Evolutionary conservation across 352 stramenopile genomes (phyloP), one percentile per base, ranked within the genome.

Genomic region (Aphanomyces astaci): DNA sequence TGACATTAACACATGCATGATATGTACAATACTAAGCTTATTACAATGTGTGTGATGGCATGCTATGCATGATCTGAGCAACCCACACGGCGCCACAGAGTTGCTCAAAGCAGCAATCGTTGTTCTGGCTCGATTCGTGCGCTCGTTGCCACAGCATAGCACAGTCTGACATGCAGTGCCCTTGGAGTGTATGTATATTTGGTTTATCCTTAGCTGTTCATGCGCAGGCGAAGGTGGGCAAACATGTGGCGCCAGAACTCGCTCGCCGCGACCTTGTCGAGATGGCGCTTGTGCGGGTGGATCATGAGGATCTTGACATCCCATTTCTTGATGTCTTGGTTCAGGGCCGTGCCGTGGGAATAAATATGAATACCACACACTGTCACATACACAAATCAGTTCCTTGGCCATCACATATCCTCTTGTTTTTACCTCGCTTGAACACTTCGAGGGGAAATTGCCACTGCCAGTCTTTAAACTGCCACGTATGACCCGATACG

Each of bases 401-500:
- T 13, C 63, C 49, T 39, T 39, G 63, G 33, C 1, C 32, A 17
- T 17, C 24, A 31, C 31, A 54, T 9, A 2, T 13, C 30, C 2
- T 3, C 30, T 27, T 68, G 46, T 27, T 49, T 56, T 7, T 48
- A 95, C 88, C 86, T 80, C 94, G 88, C 76, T 96, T 94, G 73
- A 97, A 96, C 4, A 96, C 77, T 66, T 95, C 86, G 3, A 96
- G 76, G 17, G 90, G 90, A 71, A 96, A 94, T 52, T 93, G 90
- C 81, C 84, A 96, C 75, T 96, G 92, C 90, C 90, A 97, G 13
- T 88, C 90, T 79, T 96, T 96, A 68, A 97, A 97, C 76, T 97
- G 90, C 90, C 90, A 97, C 48, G 81, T 76, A 56, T 94, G 85
- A 1, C 90, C 90, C 11, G 87, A 94, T 9, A 89, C 90, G 65